Evolutionary conservation across 495 filamentous ascomycete species (phyloP), one percentile per base, ranked within the genome.

Genomic region (Podospora pseudocomata): DNA sequence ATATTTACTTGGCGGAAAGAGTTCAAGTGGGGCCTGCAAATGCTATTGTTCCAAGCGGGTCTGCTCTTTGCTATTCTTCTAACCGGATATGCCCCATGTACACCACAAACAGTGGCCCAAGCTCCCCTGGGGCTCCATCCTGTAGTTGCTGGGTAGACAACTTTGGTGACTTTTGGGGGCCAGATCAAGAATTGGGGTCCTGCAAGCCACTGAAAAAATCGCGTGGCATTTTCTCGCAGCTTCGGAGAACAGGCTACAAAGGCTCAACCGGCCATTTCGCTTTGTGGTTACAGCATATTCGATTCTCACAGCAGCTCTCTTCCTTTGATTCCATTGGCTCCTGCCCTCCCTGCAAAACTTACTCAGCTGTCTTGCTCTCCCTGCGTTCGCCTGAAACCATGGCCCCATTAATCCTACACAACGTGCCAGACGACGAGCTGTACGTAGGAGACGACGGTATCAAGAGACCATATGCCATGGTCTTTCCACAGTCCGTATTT

Each of bases 361-460:
- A 58, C 19, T 20, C n/a, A 26, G 19, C 59, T n/a, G 5, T n/a
- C 59, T 3, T 4, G 4, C 16, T 27, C 27, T 27, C 27, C 28
- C 20, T 28, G 59, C 18, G 15, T 30, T 27, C 39, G 18, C 63
- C 65, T 69, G 65, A 61, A 74, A 70, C 39, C 63, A 87, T 86
- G 85, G 78, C 83, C 44, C 85, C 85, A 58, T 76, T 87, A 57
- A 85, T 87, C 70, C 75, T 87, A 28, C 85, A 87, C 75, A 86
- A 87, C 71, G 85, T 87, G 28, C 84, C 85, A 61, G 84, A 86
- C 69, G 84, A 86, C 32, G 85, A 87, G 71, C 80, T 85, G 16
- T 87, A 86, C 68, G 77, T 83, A 13, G 85, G 85, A 60, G 82
- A 85, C 55, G 85, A 87, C 75, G 85, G 85, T 61, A 73, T 86